Conservation (phyloP, 2,329 filamentous ascomycete genomes). For the Thelonectria rubi region DNA sequence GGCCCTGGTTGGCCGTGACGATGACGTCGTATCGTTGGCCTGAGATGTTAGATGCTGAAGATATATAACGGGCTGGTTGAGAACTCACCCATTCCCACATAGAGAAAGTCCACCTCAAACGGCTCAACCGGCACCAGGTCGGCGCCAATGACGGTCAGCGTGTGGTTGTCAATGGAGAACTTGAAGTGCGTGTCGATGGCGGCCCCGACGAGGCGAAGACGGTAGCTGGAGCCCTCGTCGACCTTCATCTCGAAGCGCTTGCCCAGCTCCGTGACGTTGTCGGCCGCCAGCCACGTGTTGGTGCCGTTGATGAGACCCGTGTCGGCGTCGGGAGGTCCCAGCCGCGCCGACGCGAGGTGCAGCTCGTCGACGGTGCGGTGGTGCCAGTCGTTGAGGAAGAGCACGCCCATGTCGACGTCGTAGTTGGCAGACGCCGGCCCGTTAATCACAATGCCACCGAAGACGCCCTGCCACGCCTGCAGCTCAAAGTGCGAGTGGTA, state of each 20-base stretch:
- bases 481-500: constrained; percentile 35
- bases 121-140: constrained; percentile 68
- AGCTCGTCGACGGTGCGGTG: constrained; percentile 55
- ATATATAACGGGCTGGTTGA: too few relatives aligned
- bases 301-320: constrained; percentile 59
- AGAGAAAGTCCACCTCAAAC: constrained; percentile 54
- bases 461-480: constrained; percentile 34
- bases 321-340: constrained; percentile 50
- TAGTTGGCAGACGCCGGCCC: constrained; percentile 67
- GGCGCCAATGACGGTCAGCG: constrained; percentile 63
- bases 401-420: constrained; percentile 68
- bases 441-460: constrained; percentile 54
- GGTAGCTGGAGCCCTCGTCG: constrained; percentile 54
- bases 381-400: constrained; percentile 69
- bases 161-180: constrained; percentile 66
- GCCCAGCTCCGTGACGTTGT: constrained; percentile 39
- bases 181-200: constrained; percentile 55
- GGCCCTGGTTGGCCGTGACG: constrained; percentile 50
- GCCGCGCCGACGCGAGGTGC: constrained; percentile 39
- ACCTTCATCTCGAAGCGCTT: constrained; percentile 51
- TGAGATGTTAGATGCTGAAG: constrained; percentile 41
- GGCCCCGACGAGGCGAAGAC: constrained; percentile 58
- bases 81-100: constrained; percentile 33
- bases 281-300: constrained; percentile 48
- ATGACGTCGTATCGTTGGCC: constrained; percentile 59